phyloP scores from a whole-genome alignment of 805 yeast species.

The Ogataea parapolymorpha region DNA sequence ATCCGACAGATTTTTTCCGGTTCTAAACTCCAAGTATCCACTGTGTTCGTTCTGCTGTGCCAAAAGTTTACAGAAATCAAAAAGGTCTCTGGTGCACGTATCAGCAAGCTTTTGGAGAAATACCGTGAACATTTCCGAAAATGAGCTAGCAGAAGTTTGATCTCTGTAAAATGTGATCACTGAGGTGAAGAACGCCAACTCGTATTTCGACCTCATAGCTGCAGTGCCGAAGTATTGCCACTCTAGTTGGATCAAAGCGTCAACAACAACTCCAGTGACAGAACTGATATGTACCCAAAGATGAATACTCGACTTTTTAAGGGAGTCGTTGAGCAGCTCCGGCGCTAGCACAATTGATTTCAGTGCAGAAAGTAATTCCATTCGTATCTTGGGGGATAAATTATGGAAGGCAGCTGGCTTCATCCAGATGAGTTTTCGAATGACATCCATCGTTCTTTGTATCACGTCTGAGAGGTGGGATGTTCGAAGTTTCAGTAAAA shows the following conservation, averaged over 20 bases:
- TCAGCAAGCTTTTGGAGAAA: conserved; percentile 21
- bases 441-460: conserved; percentile 5
- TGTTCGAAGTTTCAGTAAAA: background rate
- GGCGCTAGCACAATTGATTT: conserved; percentile 17
- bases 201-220: conserved; percentile 17
- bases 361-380: conserved; percentile 15
- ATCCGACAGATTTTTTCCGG: conserved; percentile 20
- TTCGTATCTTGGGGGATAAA: conserved; percentile 4
- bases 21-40: conserved; percentile 19
- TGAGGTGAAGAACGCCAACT: conserved; percentile 24
- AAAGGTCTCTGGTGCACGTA: conserved; percentile 11
- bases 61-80: conserved; percentile 14
- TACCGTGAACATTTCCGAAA: conserved; percentile 12
- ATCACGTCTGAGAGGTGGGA: conserved; percentile 2
- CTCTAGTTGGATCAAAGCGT: conserved; percentile 26
- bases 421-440: conserved; percentile 8
- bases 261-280: conserved; percentile 13
- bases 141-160: conserved; percentile 5
- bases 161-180: conserved; percentile 17
- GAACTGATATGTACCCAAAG: conserved; percentile 23
- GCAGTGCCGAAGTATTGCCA: conserved; percentile 30
- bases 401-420: background rate
- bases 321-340: conserved; percentile 8
- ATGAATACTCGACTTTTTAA: conserved; percentile 16
- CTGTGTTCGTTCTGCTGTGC: conserved; percentile 8